Evolutionary conservation across 306 rosid species (phyloP).

Genomic region (Glycyrrhiza uralensis): DNA sequence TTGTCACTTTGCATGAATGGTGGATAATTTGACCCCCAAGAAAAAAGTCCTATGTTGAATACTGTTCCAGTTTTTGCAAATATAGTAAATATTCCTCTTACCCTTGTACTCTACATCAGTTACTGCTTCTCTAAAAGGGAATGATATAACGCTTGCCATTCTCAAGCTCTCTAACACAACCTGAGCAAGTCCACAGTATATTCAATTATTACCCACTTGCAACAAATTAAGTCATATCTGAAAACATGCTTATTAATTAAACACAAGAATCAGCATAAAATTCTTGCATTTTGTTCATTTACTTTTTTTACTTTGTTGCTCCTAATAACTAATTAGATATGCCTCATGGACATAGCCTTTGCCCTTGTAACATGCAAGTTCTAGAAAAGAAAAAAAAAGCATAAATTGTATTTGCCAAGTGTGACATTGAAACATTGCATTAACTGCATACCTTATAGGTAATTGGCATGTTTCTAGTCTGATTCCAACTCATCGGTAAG

Average conservation of each 20-base stretch:
- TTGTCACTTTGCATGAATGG: constrained; percentile 14
- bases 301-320: not conserved
- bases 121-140: constrained; percentile 88
- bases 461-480: constrained; percentile 67
- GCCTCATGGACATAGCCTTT: not conserved
- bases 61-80: not conserved
- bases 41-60: not conserved
- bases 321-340: not conserved
- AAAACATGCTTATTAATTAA: not conserved
- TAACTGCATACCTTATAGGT: constrained; percentile 58
- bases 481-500: constrained; percentile 60
- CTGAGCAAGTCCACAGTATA: constrained; percentile 39
- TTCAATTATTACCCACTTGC: constrained; percentile 17
- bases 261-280: not conserved
- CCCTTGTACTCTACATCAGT: constrained; percentile 91
- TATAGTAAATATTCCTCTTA: constrained; percentile 23
- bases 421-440: not conserved
- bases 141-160: constrained; percentile 89
- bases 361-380: not conserved
- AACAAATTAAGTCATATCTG: not conserved
- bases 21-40: not conserved
- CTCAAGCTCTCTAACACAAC: constrained; percentile 86
- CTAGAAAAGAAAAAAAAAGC: too few species aligned
- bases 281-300: not conserved
- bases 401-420: not conserved